Evolutionary conservation across 805 yeast species (phyloP).

Genomic region (Yarrowia sp.): DNA sequence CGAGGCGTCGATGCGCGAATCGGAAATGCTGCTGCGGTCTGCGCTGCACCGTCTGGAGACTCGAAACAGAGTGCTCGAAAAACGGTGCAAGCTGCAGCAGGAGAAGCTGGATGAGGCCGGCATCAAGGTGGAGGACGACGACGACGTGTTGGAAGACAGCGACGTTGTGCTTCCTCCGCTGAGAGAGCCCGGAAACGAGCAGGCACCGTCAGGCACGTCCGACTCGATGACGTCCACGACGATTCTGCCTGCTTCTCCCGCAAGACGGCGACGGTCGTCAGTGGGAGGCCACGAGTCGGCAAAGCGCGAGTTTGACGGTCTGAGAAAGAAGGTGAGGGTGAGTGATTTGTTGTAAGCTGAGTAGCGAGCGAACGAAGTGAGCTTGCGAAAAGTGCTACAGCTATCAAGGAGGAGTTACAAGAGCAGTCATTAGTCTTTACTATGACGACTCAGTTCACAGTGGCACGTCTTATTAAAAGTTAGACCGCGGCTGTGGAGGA

Average conservation of each 20-base stretch:
- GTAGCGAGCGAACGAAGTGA: neutral
- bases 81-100: constrained; percentile 29
- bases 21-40: constrained; percentile 40
- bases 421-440: no score
- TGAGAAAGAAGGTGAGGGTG: constrained; percentile 36
- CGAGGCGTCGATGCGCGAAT: constrained; percentile 47
- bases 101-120: constrained; percentile 30
- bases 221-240: constrained; percentile 30
- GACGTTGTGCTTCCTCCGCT: constrained; percentile 34
- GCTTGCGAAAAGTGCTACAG: no score
- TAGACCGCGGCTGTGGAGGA: no score
- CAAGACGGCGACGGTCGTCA: constrained; percentile 21
- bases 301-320: constrained; percentile 33
- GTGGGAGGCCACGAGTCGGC: constrained; percentile 36
- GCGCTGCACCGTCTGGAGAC: constrained; percentile 41
- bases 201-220: neutral
- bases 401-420: no score
- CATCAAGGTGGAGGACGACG: constrained; percentile 29
- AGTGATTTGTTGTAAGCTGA: constrained; percentile 8
- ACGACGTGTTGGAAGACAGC: constrained; percentile 19
- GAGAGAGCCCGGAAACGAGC: neutral
- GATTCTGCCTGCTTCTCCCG: constrained; percentile 27
- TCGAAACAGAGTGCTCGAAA: constrained; percentile 24
- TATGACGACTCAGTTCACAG: no score
- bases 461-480: no score